A percentile compares a stretch with the other conserved stretches of the same genome.
phyloP scores from a whole-genome alignment of 2,329 filamentous ascomycete species.

The Aspergillus quadricinctus region DNA sequence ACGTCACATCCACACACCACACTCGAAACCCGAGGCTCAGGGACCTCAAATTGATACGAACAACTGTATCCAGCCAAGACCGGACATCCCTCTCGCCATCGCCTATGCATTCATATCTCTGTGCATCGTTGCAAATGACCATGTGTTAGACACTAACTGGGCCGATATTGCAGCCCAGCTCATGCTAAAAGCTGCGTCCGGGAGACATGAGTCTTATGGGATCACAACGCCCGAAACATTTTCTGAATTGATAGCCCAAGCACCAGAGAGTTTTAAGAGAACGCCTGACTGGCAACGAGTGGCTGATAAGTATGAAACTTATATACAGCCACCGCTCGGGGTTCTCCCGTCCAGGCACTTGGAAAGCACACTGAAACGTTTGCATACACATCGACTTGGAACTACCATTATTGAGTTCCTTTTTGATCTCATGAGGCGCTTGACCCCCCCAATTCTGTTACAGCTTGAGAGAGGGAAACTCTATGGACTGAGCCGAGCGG shows the following conservation, averaged over 20 bases:
- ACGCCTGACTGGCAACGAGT: slow-evolving; percentile 31
- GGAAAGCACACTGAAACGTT: slow-evolving; percentile 19
- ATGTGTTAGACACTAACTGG: slow-evolving; percentile 35
- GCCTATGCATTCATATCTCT: slow-evolving; percentile 48
- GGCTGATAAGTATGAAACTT: slow-evolving; percentile 15
- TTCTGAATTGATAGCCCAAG: slow-evolving; percentile 46
- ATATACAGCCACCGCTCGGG: slow-evolving; percentile 15
- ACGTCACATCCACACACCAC: neutral
- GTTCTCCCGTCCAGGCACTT: slow-evolving; percentile 22
- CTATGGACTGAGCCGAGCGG: slow-evolving; percentile 31
- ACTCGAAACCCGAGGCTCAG: neutral
- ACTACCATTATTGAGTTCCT: slow-evolving; percentile 40
- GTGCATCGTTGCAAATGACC: slow-evolving; percentile 35
- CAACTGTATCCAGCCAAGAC: neutral
- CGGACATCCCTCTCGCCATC: slow-evolving; percentile 32
- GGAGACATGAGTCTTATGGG: slow-evolving; percentile 44
- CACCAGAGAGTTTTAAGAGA: slow-evolving; percentile 29
- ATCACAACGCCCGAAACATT: slow-evolving; percentile 33
- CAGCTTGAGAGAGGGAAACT: slow-evolving; percentile 50
- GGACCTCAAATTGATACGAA: neutral
- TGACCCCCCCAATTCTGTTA: slow-evolving; percentile 46
- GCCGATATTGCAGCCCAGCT: slow-evolving; percentile 45
- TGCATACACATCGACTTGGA: slow-evolving; percentile 38
- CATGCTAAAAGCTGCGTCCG: slow-evolving; percentile 48
- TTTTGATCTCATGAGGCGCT: slow-evolving; percentile 37